Evolutionary conservation across 1,139 yeast species (phyloP), one percentile per base, ranked within the genome.

Genomic region (Zygosaccharomyces pseudobailii): DNA sequence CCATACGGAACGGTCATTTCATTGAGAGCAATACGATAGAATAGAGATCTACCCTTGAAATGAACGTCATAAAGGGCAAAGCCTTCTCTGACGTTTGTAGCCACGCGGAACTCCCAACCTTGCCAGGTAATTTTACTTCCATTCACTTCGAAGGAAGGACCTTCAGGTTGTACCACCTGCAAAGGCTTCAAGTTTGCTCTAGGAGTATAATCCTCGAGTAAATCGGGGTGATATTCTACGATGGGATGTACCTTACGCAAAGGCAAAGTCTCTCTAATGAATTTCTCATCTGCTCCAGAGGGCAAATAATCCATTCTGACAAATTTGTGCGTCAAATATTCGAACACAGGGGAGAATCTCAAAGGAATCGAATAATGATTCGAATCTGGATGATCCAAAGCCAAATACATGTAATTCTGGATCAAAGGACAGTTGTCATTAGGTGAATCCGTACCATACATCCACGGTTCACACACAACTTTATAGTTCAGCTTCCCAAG

Each of bases 1-100:
- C 90, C 94, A 64, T 87, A 87, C 28, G 96, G 96, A 53, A 87
- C 96, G 33, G 95, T 85, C 96, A 87, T 87, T 71, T 87, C 96
- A 42, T 87, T 80, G 56, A 87, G 73, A 1, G 94, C 78, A 48
- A 87, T 70, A 70, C 95, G 79, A 75, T 87, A 86, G 67, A 87
- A 82, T 39, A 82, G 72, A 50, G 84, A 84, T 70, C 96, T 82
- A 49, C 94, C 95, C 67, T 87, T 87, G 71, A 84, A 87, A 61
- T 75, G 73, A 47, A 82, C 82, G 57, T 87, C 90, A 65, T 86
- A 86, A 43, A 87, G 63, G 36, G 84, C 94, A 59, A 85, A 76
- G 56, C 96, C 96, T 71, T 87, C 96, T 74, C 96, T 84, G 44
- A 80, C 82, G 59, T 81, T 81, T 52, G 87, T 74, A 42, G 83